phyloP scores from a whole-genome alignment of 2,329 filamentous ascomycete genomes.

The Podosphaera aphanis region DNA sequence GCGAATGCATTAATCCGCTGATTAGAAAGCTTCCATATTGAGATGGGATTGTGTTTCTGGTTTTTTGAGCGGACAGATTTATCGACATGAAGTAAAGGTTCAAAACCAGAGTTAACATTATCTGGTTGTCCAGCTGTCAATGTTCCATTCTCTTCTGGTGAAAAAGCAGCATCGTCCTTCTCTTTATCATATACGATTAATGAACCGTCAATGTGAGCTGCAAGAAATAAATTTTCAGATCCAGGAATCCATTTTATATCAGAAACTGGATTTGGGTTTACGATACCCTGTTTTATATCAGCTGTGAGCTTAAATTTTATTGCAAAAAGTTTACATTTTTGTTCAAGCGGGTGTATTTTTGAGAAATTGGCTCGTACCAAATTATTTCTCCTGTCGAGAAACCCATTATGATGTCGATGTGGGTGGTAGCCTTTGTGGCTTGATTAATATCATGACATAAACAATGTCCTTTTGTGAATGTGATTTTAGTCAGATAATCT shows the following conservation, averaged over 20 bases:
- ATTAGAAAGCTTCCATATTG: slow-evolving; percentile 79
- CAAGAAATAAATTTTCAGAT: slow-evolving; percentile 79
- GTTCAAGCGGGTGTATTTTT: slow-evolving; percentile 85
- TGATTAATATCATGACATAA: slow-evolving; percentile 83
- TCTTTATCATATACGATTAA: slow-evolving; percentile 94
- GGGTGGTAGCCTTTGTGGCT: slow-evolving; percentile 51
- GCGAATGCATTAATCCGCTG: slow-evolving; percentile 76
- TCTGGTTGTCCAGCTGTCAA: slow-evolving; percentile 13
- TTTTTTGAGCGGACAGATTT: slow-evolving; percentile 89
- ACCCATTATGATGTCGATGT: slow-evolving; percentile 82
- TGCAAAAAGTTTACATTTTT: slow-evolving; percentile 47
- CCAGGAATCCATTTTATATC: slow-evolving; percentile 85
- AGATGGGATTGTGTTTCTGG: slow-evolving; percentile 79
- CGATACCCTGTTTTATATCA: slow-evolving; percentile 39
- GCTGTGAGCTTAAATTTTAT: background rate
- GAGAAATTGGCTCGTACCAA: slow-evolving; percentile 93
- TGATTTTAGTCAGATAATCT: slow-evolving; percentile 81
- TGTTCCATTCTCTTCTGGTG: slow-evolving; percentile 35
- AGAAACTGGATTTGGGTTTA: slow-evolving; percentile 66
- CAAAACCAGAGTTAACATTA: slow-evolving; percentile 12
- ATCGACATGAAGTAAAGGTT: slow-evolving; percentile 39
- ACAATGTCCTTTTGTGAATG: slow-evolving; percentile 91
- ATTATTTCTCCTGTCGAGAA: slow-evolving; percentile 94
- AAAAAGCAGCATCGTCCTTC: slow-evolving; percentile 67
- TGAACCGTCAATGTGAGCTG: slow-evolving; percentile 75